Percentiles rank a stretch among this genome's conserved stretches.
Conservation (phyloP, 2,329 filamentous ascomycete species). For the Alternaria panax region DNA sequence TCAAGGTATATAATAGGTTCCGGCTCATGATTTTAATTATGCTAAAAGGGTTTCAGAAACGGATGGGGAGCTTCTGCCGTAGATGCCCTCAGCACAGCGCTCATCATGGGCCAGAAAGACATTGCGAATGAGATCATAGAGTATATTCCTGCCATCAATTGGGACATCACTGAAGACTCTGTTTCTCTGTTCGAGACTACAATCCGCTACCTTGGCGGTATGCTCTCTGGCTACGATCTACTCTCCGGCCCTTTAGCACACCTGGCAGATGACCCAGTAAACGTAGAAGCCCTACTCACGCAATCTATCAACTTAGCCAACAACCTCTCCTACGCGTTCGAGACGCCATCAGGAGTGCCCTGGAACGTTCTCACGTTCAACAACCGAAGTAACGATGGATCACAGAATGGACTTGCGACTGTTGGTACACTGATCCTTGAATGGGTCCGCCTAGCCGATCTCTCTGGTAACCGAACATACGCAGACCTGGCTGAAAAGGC, state of each 20-base stretch:
- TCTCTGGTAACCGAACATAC: conserved; percentile 73
- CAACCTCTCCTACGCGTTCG: conserved; percentile 77
- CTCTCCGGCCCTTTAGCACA: conserved; percentile 70
- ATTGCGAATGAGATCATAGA: conserved; percentile 75
- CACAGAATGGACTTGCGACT: conserved; percentile 75
- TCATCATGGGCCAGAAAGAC: conserved; percentile 74
- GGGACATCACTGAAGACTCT: conserved; percentile 62
- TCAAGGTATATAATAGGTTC: conserved; percentile 66
- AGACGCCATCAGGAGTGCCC: conserved; percentile 77
- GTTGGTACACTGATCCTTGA: conserved; percentile 82
- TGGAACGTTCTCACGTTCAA: conserved; percentile 71
- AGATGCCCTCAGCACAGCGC: conserved; percentile 80
- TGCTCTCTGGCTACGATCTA: conserved; percentile 79
- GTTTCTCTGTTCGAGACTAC: conserved; percentile 90
- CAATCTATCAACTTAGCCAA: conserved; percentile 76
- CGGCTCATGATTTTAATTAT: neutral
- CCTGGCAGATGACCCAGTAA: conserved; percentile 56
- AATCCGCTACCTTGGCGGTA: conserved; percentile 83
- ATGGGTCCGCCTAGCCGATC: conserved; percentile 81
- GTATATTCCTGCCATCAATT: conserved; percentile 75
- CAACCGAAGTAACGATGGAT: conserved; percentile 57
- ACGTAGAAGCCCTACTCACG: conserved; percentile 66
- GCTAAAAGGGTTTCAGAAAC: conserved; percentile 62
- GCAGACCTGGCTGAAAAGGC: conserved; percentile 70
- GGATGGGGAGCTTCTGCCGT: conserved; percentile 85